Evolutionary conservation across 768 basidiomycete species (phyloP).

Genomic region (Lactarius hatsudake): DNA sequence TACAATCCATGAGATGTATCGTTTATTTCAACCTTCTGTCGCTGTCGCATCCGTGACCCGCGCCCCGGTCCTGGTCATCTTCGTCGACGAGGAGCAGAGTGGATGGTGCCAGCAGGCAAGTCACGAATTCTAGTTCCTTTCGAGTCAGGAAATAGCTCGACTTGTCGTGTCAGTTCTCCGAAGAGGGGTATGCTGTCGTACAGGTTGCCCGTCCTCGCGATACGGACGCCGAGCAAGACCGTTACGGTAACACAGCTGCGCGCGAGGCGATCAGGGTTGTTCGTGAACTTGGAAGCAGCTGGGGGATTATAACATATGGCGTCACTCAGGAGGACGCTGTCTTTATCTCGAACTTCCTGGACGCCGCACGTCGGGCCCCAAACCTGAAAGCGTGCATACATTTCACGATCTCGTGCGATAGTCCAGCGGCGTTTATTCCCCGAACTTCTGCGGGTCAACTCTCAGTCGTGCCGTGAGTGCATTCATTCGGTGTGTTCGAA

Average conservation of each 20-base stretch:
- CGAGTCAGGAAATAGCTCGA: neutral
- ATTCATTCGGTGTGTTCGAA: neutral
- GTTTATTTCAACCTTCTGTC: slow-evolving; percentile 32
- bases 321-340: slow-evolving; percentile 29
- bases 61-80: slow-evolving; percentile 34
- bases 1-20: slow-evolving; percentile 20
- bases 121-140: neutral
- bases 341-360: slow-evolving; percentile 16
- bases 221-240: slow-evolving; percentile 25
- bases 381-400: slow-evolving; percentile 37
- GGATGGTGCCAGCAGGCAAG: slow-evolving; percentile 41
- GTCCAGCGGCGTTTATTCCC: slow-evolving; percentile 32
- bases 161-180: slow-evolving; percentile 32
- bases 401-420: slow-evolving; percentile 35
- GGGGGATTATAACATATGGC: slow-evolving; percentile 37
- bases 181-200: slow-evolving; percentile 41
- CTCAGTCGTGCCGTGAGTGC: slow-evolving; percentile 33
- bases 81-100: slow-evolving; percentile 34
- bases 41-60: slow-evolving; percentile 34
- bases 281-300: slow-evolving; percentile 22
- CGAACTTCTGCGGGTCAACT: slow-evolving; percentile 28
- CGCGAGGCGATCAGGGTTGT: slow-evolving; percentile 16
- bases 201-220: slow-evolving; percentile 32
- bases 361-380: slow-evolving; percentile 6
- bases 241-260: slow-evolving; percentile 28